phyloP scores from a whole-genome alignment of 352 stramenopile species.

The Pythium monospermum region DNA sequence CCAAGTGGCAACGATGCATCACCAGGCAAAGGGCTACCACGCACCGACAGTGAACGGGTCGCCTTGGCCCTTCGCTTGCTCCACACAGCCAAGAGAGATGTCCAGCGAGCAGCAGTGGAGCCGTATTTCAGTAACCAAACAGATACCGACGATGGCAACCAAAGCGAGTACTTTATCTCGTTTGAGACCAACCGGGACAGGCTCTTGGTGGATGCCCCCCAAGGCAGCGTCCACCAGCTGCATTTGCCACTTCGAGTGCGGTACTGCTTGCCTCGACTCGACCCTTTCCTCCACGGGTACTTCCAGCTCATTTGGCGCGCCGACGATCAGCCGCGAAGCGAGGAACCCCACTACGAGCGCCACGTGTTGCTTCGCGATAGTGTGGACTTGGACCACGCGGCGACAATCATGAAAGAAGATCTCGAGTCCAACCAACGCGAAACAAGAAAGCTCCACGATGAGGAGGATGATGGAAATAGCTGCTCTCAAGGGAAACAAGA shows the following conservation, averaged over 20 bases:
- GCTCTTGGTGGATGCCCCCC: slow-evolving; percentile 26
- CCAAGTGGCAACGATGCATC: too few relatives aligned
- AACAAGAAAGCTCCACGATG: slow-evolving; percentile 22
- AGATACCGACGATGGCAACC: neutral
- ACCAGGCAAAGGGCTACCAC: slow-evolving; percentile 2
- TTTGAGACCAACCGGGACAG: slow-evolving; percentile 40
- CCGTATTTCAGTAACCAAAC: neutral
- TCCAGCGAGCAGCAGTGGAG: neutral
- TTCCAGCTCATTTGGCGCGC: slow-evolving; percentile 65
- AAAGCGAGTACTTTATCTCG: slow-evolving; percentile 28
- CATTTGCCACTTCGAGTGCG: slow-evolving; percentile 31
- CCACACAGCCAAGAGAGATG: slow-evolving; percentile 1
- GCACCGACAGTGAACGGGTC: slow-evolving; percentile 9
- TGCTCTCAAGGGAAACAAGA: neutral
- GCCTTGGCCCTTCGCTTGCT: slow-evolving; percentile 14
- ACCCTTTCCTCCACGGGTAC: slow-evolving; percentile 48
- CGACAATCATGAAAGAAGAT: slow-evolving; percentile 7
- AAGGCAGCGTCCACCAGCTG: slow-evolving; percentile 39
- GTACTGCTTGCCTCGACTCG: slow-evolving; percentile 37
- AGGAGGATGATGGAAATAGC: neutral
- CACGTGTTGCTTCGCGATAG: slow-evolving; percentile 40
- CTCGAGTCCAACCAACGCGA: slow-evolving; percentile 15
- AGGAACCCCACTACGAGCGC: slow-evolving; percentile 47
- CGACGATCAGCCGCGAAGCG: slow-evolving; percentile 36
- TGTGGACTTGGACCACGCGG: slow-evolving; percentile 25